Evolutionary conservation across 2,329 filamentous ascomycete genomes (phyloP).

Genomic region (Waltergamsia citrina): DNA sequence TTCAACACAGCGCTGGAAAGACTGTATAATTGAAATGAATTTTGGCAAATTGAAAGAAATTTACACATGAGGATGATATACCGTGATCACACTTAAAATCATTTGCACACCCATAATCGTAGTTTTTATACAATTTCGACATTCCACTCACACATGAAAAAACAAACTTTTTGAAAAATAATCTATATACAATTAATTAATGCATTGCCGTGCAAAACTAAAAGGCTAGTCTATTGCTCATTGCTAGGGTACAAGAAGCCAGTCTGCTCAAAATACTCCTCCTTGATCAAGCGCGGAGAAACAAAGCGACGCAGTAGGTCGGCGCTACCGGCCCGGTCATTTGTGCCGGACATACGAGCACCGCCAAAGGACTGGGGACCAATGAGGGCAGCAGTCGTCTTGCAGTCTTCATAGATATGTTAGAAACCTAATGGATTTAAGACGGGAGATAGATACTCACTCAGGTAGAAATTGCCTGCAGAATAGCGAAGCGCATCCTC

Average conservation of each 20-base stretch:
- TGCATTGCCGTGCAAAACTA: too few relatives aligned
- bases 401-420: slow-evolving; percentile 44
- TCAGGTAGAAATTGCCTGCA: slow-evolving; percentile 70
- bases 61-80: too few relatives aligned
- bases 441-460: slow-evolving; percentile 1
- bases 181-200: too few relatives aligned
- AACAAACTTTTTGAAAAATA: too few relatives aligned
- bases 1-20: too few relatives aligned
- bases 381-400: slow-evolving; percentile 57
- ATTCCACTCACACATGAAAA: too few relatives aligned
- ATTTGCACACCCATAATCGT: too few relatives aligned
- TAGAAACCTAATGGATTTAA: neutral
- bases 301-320: slow-evolving; percentile 51
- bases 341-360: slow-evolving; percentile 53
- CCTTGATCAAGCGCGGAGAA: slow-evolving; percentile 53
- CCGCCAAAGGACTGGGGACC: slow-evolving; percentile 61
- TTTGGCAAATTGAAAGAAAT: too few relatives aligned
- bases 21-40: too few relatives aligned
- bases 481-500: slow-evolving; percentile 56
- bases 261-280: slow-evolving; percentile 53
- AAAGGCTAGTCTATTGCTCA: slow-evolving; percentile 23
- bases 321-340: slow-evolving; percentile 56
- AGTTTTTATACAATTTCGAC: too few relatives aligned
- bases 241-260: slow-evolving; percentile 57
- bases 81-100: too few relatives aligned